Percentiles rank a stretch among this genome's conserved stretches.
These are phyloP conservation scores for Rosa hybrid DNA, from an alignment of 331 rosid genomes.

Conservation along the genomic window DNA sequence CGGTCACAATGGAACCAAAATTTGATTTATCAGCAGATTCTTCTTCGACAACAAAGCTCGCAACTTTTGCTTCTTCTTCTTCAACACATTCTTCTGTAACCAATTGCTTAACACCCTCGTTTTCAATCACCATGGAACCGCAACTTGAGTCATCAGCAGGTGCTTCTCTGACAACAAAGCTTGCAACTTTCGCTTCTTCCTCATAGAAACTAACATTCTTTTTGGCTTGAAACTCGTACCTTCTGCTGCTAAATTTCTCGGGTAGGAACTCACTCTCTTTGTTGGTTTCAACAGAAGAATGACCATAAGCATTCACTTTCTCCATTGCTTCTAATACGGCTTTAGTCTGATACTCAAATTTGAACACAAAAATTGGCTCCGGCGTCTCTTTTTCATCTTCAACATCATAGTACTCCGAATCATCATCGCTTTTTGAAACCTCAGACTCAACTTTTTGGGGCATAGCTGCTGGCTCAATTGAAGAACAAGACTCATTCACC, in stretches of 20 bases:
- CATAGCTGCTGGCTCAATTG: constrained; percentile 19
- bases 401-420: background rate
- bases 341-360: constrained; percentile 64
- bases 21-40: constrained; percentile 25
- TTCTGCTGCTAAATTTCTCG: constrained; percentile 29
- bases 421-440: constrained; percentile 23
- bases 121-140: background rate
- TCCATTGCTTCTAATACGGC: constrained; percentile 41
- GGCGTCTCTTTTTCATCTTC: constrained; percentile 33
- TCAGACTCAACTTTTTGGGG: constrained; percentile 22
- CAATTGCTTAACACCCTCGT: background rate
- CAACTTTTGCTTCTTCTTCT: constrained; percentile 57
- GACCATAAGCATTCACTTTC: constrained; percentile 26
- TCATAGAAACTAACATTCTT: constrained; percentile 42
- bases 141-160: constrained; percentile 22
- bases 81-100: constrained; percentile 21
- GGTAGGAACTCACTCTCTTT: constrained; percentile 43
- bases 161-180: constrained; percentile 43
- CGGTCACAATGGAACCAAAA: background rate
- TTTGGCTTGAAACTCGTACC: constrained; percentile 46
- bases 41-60: constrained; percentile 44
- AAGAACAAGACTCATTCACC: constrained; percentile 1
- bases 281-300: constrained; percentile 22
- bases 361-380: constrained; percentile 52
- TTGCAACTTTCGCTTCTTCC: constrained; percentile 51